These are phyloP conservation scores for Tolypocladium tropicale DNA, from an alignment of 2,329 filamentous ascomycete genomes.

Conservation along the genomic window DNA sequence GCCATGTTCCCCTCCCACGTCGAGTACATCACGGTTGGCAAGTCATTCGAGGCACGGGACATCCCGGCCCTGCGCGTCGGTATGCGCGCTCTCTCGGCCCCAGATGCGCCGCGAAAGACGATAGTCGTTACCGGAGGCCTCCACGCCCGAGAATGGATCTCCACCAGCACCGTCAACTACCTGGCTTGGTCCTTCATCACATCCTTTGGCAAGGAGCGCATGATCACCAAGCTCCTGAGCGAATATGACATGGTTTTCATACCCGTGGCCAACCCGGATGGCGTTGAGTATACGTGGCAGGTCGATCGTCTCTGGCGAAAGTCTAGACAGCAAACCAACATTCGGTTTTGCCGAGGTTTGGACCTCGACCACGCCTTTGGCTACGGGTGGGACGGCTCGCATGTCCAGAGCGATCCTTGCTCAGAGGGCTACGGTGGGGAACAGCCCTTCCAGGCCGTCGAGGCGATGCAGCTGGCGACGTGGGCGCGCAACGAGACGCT, in stretches of 20 bases:
- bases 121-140: conserved; percentile 74
- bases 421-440: conserved; percentile 84
- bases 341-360: conserved; percentile 76
- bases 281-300: conserved; percentile 90
- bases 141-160: conserved; percentile 97
- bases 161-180: conserved; percentile 82
- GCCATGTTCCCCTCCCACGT: conserved; percentile 85
- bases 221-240: conserved; percentile 68
- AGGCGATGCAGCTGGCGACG: conserved; percentile 62
- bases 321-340: conserved; percentile 72
- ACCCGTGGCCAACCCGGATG: conserved; percentile 85
- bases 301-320: conserved; percentile 91
- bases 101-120: conserved; percentile 52
- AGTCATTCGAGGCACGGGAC: conserved; percentile 77
- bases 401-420: conserved; percentile 65
- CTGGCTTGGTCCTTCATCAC: conserved; percentile 82
- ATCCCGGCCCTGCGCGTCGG: conserved; percentile 77
- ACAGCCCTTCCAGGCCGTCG: conserved; percentile 70
- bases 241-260: conserved; percentile 83
- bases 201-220: conserved; percentile 61
- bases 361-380: conserved; percentile 84
- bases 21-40: conserved; percentile 64
- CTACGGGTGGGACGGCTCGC: conserved; percentile 69
- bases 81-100: conserved; percentile 32
- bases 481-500: conserved; percentile 78